phyloP scores from a whole-genome alignment of 331 rosid species.

The Spiraea crenata region DNA sequence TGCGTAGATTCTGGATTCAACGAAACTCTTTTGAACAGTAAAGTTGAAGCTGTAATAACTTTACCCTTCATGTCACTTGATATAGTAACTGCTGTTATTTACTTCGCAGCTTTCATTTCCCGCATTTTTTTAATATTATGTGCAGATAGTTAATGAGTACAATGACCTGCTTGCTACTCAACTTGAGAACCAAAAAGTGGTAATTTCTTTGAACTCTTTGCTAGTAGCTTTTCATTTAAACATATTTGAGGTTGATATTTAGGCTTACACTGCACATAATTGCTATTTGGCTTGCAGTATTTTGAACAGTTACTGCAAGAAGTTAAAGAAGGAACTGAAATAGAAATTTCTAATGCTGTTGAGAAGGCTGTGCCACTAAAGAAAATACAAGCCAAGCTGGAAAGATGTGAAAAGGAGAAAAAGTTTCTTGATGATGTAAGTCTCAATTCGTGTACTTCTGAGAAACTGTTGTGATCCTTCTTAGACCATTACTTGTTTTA shows the following conservation, averaged over 20 bases:
- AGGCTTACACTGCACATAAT: not conserved
- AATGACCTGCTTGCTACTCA: conserved; percentile 82
- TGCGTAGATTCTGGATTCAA: conserved; percentile 63
- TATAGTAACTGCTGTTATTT: not conserved
- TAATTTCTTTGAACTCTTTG: conserved; percentile 30
- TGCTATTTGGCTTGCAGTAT: conserved; percentile 51
- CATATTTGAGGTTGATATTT: conserved; percentile 9
- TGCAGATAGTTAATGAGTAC: conserved; percentile 87
- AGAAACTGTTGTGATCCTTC: conserved; percentile 4
- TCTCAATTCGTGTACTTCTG: conserved; percentile 8
- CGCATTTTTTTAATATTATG: conserved; percentile 21
- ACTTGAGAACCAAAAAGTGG: conserved; percentile 89
- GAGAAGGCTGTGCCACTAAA: conserved; percentile 66
- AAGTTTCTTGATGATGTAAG: conserved; percentile 81
- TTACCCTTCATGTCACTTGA: conserved; percentile 13
- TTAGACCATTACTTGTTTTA: conserved; percentile 4
- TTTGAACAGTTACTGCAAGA: conserved; percentile 86
- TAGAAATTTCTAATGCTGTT: conserved; percentile 59
- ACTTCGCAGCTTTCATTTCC: conserved; percentile 11
- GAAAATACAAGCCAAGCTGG: conserved; percentile 78
- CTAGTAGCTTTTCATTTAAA: conserved; percentile 5
- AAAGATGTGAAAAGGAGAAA: conserved; percentile 71
- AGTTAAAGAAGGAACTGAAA: conserved; percentile 78
- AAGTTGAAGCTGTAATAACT: conserved; percentile 86
- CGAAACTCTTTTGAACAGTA: conserved; percentile 84